Evolutionary conservation across 352 stramenopile genomes (phyloP).

Genomic region (Phytophthora tubulina): DNA sequence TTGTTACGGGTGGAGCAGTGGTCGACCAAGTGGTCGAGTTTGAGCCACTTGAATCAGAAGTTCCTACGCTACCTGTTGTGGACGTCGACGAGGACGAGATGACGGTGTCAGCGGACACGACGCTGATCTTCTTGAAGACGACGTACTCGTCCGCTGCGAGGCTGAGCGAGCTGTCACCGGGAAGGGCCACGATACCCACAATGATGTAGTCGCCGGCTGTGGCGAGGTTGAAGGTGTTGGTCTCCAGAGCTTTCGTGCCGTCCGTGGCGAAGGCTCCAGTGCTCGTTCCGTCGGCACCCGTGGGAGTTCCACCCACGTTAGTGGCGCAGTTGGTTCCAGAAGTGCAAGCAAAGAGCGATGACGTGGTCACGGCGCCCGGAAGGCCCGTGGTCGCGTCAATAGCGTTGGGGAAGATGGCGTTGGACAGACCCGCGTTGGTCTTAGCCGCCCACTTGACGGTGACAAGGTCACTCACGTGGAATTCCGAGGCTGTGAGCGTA

Average conservation of each 20-base stretch:
- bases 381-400: slow-evolving; percentile 57
- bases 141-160: slow-evolving; percentile 72
- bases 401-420: slow-evolving; percentile 71
- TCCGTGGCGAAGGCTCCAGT: slow-evolving; percentile 54
- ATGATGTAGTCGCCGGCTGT: slow-evolving; percentile 71
- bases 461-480: slow-evolving; percentile 61
- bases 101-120: slow-evolving; percentile 56
- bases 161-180: slow-evolving; percentile 57
- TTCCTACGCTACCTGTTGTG: slow-evolving; percentile 41
- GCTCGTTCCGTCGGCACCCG: slow-evolving; percentile 43
- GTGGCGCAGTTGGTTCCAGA: slow-evolving; percentile 71
- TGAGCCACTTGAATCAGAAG: slow-evolving; percentile 18
- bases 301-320: slow-evolving; percentile 50
- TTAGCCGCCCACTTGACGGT: slow-evolving; percentile 65
- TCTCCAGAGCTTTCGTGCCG: slow-evolving; percentile 57
- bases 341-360: slow-evolving; percentile 69
- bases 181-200: slow-evolving; percentile 69
- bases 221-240: slow-evolving; percentile 59
- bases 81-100: slow-evolving; percentile 43
- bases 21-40: slow-evolving; percentile 12
- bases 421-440: slow-evolving; percentile 39
- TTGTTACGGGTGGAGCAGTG: slow-evolving; percentile 36
- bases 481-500: slow-evolving; percentile 44
- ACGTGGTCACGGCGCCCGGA: slow-evolving; percentile 45
- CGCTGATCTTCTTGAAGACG: slow-evolving; percentile 70